Evolutionary conservation across 495 filamentous ascomycete genomes (phyloP).

Genomic region (Xylona heveae): DNA sequence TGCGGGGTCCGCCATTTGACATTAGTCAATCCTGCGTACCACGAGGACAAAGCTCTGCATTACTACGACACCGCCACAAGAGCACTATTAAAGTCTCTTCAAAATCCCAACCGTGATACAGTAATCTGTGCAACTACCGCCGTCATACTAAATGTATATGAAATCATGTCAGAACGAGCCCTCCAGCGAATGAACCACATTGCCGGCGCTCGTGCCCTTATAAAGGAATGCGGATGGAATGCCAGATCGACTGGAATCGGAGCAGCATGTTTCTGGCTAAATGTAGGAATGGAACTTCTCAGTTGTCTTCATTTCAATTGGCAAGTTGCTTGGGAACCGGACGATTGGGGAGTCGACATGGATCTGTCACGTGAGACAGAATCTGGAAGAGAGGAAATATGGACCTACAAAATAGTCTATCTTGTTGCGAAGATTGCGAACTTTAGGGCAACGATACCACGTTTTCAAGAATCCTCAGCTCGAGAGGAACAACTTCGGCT

Average conservation of each 20-base stretch:
- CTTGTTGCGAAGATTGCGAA: slow-evolving; percentile 76
- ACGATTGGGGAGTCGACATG: slow-evolving; percentile 82
- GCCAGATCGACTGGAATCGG: slow-evolving; percentile 61
- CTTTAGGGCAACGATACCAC: slow-evolving; percentile 48
- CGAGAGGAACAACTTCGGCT: slow-evolving; percentile 38
- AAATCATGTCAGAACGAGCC: slow-evolving; percentile 65
- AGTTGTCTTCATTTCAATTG: slow-evolving; percentile 76
- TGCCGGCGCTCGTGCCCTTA: slow-evolving; percentile 64
- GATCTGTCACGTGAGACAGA: slow-evolving; percentile 33
- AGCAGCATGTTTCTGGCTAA: slow-evolving; percentile 87
- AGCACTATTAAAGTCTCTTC: slow-evolving; percentile 45
- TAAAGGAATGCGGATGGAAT: slow-evolving; percentile 83
- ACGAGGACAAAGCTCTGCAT: slow-evolving; percentile 52
- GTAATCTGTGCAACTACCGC: slow-evolving; percentile 78
- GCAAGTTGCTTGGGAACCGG: slow-evolving; percentile 76
- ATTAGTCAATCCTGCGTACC: slow-evolving; percentile 45
- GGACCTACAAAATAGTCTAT: slow-evolving; percentile 79
- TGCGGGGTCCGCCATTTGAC: slow-evolving; percentile 71
- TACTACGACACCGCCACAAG: slow-evolving; percentile 72
- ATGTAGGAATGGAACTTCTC: slow-evolving; percentile 74
- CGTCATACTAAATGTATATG: slow-evolving; percentile 76
- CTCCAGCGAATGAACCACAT: slow-evolving; percentile 71
- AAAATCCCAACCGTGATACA: slow-evolving; percentile 66
- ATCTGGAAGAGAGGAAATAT: slow-evolving; percentile 52
- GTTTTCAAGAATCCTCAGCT: slow-evolving; percentile 33